A percentile compares a stretch with the other conserved stretches of the same genome.
Conservation (phyloP, 768 basidiomycete genomes). For the Phanerodontia chrysosporium region DNA sequence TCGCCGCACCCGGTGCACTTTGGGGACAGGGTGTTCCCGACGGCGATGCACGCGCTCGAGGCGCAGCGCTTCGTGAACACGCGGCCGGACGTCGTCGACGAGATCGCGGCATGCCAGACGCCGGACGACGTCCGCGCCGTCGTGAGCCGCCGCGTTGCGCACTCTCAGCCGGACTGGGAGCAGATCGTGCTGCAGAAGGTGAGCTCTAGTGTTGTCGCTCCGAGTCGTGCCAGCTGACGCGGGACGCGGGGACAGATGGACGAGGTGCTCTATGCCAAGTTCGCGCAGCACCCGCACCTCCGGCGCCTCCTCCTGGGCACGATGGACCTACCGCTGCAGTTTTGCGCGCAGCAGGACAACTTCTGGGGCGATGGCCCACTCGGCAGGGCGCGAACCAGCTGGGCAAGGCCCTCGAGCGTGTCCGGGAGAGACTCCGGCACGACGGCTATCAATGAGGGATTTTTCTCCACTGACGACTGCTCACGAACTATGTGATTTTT, state of each 20-base stretch:
- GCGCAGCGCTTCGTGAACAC: slow-evolving; percentile 62
- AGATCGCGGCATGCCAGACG: slow-evolving; percentile 43
- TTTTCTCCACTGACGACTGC: no score
- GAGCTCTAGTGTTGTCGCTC: slow-evolving; percentile 18
- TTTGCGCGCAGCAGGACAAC: slow-evolving; percentile 48
- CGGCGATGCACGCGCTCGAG: slow-evolving; percentile 72
- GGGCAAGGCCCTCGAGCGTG: slow-evolving; percentile 52
- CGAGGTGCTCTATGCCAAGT: slow-evolving; percentile 62
- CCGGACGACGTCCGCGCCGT: slow-evolving; percentile 36
- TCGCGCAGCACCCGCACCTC: slow-evolving; percentile 64
- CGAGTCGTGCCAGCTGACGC: slow-evolving; percentile 1
- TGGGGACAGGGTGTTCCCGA: slow-evolving; percentile 53
- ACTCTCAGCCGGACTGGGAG: slow-evolving; percentile 56
- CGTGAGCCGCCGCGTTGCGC: slow-evolving; percentile 24
- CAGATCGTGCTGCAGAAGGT: slow-evolving; percentile 47
- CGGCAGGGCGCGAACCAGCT: slow-evolving; percentile 59
- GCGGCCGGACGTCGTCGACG: slow-evolving; percentile 49
- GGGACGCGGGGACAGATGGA: slow-evolving; percentile 47
- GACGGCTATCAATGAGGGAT: slow-evolving; percentile 18
- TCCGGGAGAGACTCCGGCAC: slow-evolving; percentile 44
- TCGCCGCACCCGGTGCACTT: slow-evolving; percentile 62
- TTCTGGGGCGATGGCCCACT: slow-evolving; percentile 63
- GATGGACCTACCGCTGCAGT: slow-evolving; percentile 42
- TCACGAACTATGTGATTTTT: no score
- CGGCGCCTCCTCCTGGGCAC: slow-evolving; percentile 52